Evolutionary conservation across 495 filamentous ascomycete genomes (phyloP).

Genomic region (Tuber magnatum): DNA sequence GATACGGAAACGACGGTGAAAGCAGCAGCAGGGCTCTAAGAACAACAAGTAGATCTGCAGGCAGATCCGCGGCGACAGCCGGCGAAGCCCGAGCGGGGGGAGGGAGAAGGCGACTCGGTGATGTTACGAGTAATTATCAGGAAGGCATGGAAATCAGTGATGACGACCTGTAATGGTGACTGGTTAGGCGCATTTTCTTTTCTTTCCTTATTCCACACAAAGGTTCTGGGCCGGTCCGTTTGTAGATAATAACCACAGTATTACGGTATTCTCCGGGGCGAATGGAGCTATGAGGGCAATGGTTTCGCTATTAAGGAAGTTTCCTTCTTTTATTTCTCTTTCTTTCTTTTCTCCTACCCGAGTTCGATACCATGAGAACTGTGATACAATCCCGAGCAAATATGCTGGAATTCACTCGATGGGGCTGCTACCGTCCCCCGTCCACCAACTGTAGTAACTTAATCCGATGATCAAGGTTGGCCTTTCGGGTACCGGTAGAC

Average conservation of each 20-base stretch:
- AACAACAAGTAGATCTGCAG: slow-evolving; percentile 10
- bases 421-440: neutral
- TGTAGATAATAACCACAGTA: neutral
- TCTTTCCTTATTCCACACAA: neutral
- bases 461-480: neutral
- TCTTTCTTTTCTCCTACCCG: neutral
- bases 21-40: slow-evolving; percentile 13
- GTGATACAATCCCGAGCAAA: neutral
- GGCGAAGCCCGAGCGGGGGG: slow-evolving; percentile 4
- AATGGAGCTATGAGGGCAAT: neutral
- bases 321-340: slow-evolving; percentile 1
- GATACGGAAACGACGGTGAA: slow-evolving; percentile 25
- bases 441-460: neutral
- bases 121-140: slow-evolving; percentile 37
- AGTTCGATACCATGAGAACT: neutral
- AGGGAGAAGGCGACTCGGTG: slow-evolving; percentile 32
- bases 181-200: neutral
- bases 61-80: slow-evolving; percentile 1
- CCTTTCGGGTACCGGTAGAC: neutral
- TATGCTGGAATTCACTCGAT: neutral
- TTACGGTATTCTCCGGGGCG: neutral
- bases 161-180: slow-evolving; percentile 29
- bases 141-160: slow-evolving; percentile 39
- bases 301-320: neutral
- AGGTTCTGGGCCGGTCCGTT: neutral